phyloP scores from a whole-genome alignment of 2,329 filamentous ascomycete species.

The Tricladium varicosporioides region DNA sequence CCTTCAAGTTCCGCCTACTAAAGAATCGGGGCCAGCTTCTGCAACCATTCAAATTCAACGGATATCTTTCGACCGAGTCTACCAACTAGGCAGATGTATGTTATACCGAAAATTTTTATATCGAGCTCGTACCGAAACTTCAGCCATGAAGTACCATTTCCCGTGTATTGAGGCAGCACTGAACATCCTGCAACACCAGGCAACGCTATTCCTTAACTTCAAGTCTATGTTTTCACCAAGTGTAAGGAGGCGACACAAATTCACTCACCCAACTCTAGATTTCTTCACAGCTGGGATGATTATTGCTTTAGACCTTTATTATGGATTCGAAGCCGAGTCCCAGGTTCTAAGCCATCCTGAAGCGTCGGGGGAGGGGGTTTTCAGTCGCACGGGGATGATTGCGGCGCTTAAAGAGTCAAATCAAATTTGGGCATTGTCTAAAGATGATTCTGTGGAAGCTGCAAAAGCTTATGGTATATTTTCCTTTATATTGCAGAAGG shows the following conservation, averaged over 20 bases:
- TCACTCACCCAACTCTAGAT: conserved; percentile 8
- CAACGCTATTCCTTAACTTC: conserved; percentile 4
- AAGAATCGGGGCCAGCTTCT: too few species aligned
- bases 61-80: too few species aligned
- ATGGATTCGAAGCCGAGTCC: background rate
- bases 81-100: too few species aligned
- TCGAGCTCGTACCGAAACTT: too few species aligned
- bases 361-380: conserved; percentile 9
- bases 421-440: conserved; percentile 9
- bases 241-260: conserved; percentile 5
- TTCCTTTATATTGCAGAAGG: conserved; percentile 13
- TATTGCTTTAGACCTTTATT: conserved; percentile 13
- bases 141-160: too few species aligned
- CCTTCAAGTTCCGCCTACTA: too few species aligned
- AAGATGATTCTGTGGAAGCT: conserved; percentile 14
- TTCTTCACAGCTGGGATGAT: conserved; percentile 16
- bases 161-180: conserved; percentile 9
- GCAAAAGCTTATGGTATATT: conserved; percentile 18
- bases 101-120: too few species aligned
- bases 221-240: background rate
- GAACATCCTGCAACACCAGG: conserved; percentile 9
- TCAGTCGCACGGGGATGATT: conserved; percentile 8
- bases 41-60: too few species aligned
- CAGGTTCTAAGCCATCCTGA: background rate
- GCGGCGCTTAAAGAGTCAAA: conserved; percentile 9